phyloP scores from a whole-genome alignment of 148 eudicot species.

The Vaccinium myrtillus region DNA sequence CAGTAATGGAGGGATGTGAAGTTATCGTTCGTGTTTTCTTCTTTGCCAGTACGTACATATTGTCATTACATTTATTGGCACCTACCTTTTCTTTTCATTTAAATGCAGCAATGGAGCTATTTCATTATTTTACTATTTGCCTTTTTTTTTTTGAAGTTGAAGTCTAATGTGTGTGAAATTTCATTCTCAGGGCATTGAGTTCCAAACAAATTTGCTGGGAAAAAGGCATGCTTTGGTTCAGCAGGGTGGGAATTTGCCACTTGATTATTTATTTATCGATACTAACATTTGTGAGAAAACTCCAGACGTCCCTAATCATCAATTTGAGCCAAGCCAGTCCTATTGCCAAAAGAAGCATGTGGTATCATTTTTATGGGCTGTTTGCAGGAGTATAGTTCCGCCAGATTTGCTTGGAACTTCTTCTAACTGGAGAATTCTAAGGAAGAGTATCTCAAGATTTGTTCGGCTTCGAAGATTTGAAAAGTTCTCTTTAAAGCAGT shows the following conservation, averaged over 20 bases:
- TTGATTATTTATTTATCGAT: conserved; percentile 8
- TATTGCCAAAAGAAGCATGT: conserved; percentile 62
- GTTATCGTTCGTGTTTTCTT: not conserved
- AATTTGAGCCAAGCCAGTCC: conserved; percentile 35
- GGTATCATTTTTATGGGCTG: conserved; percentile 85
- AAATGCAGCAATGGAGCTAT: not conserved
- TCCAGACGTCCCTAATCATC: conserved; percentile 26
- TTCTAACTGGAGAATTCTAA: conserved; percentile 58
- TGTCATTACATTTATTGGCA: not conserved
- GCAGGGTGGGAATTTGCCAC: conserved; percentile 9
- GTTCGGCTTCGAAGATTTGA: conserved; percentile 62
- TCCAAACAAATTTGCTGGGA: conserved; percentile 4
- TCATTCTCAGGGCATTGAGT: conserved; percentile 27
- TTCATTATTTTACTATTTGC: not conserved
- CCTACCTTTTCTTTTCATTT: not conserved
- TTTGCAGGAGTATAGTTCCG: conserved; percentile 70
- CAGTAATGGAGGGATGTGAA: not conserved
- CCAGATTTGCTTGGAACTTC: conserved; percentile 54
- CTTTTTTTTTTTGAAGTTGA: not conserved
- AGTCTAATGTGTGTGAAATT: conserved; percentile 10
- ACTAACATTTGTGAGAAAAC: conserved; percentile 10
- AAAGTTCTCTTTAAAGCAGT: conserved; percentile 61
- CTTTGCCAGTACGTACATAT: not conserved
- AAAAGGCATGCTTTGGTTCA: conserved; percentile 7
- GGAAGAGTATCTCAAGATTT: conserved; percentile 66